A percentile compares a stretch with the other conserved stretches of the same genome.
phyloP scores from a whole-genome alignment of 768 basidiomycete genomes.

The Tylopilus felleus region DNA sequence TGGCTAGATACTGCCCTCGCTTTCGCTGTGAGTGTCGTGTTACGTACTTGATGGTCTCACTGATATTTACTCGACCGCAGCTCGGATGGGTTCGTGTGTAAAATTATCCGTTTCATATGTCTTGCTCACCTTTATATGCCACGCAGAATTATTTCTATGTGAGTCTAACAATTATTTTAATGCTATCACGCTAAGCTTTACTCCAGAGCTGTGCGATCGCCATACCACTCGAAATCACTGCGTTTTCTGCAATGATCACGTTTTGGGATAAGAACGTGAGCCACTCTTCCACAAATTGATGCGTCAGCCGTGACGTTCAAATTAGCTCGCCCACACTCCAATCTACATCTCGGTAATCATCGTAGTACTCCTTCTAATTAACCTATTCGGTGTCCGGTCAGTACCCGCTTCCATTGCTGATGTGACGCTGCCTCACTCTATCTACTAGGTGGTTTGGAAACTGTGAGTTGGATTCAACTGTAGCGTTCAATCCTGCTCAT shows the following conservation, averaged over 20 bases:
- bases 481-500: constrained; percentile 1
- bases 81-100: constrained; percentile 24
- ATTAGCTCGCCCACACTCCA: constrained; percentile 34
- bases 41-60: neutral
- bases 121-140: neutral
- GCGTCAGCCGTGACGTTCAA: neutral
- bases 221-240: constrained; percentile 49
- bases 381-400: constrained; percentile 46
- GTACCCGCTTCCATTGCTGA: constrained; percentile 33
- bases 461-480: constrained; percentile 9
- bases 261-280: constrained; percentile 44
- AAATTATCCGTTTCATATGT: neutral
- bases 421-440: constrained; percentile 30
- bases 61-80: constrained; percentile 2
- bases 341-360: constrained; percentile 42
- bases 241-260: constrained; percentile 45
- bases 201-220: constrained; percentile 30
- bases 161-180: neutral
- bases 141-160: constrained; percentile 35
- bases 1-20: constrained; percentile 32
- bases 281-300: neutral
- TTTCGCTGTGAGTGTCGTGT: constrained; percentile 24
- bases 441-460: constrained; percentile 20
- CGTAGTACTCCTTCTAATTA: constrained; percentile 39
- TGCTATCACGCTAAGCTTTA: neutral